Evolutionary conservation across 306 rosid species (phyloP).

Genomic region (Prunus mume): DNA sequence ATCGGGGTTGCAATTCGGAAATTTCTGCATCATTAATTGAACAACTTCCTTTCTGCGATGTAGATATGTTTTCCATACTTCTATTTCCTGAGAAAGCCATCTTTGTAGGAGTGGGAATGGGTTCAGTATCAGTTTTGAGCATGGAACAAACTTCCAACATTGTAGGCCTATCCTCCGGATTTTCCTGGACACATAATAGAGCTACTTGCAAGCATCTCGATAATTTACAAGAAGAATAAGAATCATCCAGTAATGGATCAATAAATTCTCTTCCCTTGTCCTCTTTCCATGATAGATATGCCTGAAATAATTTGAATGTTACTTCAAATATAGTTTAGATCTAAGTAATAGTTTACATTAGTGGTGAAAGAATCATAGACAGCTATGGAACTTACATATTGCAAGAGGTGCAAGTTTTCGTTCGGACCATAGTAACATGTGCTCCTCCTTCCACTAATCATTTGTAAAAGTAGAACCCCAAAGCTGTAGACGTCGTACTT

Average conservation of each 20-base stretch:
- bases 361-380: background rate
- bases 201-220: conserved; percentile 65
- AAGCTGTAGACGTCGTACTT: conserved; percentile 49
- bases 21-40: conserved; percentile 44
- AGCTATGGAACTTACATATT: conserved; percentile 39
- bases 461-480: conserved; percentile 55
- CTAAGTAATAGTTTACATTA: background rate
- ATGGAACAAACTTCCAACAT: conserved; percentile 59
- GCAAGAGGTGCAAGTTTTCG: conserved; percentile 48
- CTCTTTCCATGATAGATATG: conserved; percentile 52
- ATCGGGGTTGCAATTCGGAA: conserved; percentile 44
- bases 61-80: conserved; percentile 8
- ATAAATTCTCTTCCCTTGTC: conserved; percentile 45
- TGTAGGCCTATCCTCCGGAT: conserved; percentile 54
- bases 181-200: conserved; percentile 60
- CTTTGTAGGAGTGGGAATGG: conserved; percentile 33
- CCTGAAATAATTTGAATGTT: conserved; percentile 23
- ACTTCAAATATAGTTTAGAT: background rate
- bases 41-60: conserved; percentile 2
- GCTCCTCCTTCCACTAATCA: conserved; percentile 57
- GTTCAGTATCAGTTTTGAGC: conserved; percentile 42
- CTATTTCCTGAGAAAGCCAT: conserved; percentile 41
- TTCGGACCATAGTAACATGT: conserved; percentile 37
- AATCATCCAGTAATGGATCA: conserved; percentile 50
- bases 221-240: conserved; percentile 37